These are phyloP conservation scores for Monosporascus cannonballus DNA, from an alignment of 2,329 filamentous ascomycete genomes.

Conservation along the genomic window DNA sequence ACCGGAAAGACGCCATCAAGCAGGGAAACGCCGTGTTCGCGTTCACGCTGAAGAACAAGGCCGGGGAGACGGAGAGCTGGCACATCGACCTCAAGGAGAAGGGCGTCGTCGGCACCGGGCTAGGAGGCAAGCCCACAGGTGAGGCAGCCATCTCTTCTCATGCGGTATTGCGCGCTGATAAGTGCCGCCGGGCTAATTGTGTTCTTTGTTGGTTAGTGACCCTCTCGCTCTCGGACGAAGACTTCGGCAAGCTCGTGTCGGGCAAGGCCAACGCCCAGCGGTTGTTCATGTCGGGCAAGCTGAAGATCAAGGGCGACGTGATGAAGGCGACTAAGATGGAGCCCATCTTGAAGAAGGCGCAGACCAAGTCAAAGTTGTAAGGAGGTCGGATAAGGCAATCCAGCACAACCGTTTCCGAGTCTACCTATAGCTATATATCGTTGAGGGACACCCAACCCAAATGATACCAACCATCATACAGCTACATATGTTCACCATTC, in stretches of 20 bases:
- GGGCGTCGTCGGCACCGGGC: constrained; percentile 73
- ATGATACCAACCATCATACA: too few relatives aligned
- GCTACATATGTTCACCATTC: too few relatives aligned
- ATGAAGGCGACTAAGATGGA: constrained; percentile 99
- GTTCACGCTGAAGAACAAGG: constrained; percentile 86
- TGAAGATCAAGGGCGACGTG: constrained; percentile 96
- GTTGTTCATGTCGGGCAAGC: constrained; percentile 95
- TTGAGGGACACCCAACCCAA: too few relatives aligned
- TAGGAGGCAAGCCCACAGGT: constrained; percentile 79
- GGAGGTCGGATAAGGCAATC: constrained; percentile 2
- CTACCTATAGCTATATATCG: too few relatives aligned
- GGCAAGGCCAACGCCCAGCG: constrained; percentile 93
- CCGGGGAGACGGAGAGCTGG: constrained; percentile 79
- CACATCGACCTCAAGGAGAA: constrained; percentile 92
- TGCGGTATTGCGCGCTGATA: neutral
- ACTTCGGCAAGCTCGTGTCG: constrained; percentile 76
- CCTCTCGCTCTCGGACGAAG: constrained; percentile 74
- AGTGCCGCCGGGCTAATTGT: neutral
- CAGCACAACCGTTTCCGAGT: neutral
- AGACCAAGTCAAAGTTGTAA: constrained; percentile 79
- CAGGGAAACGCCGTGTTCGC: constrained; percentile 81
- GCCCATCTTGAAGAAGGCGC: constrained; percentile 83
- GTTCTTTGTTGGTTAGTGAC: constrained; percentile 58
- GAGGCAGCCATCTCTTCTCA: constrained; percentile 22
- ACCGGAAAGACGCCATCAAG: constrained; percentile 80